Evolutionary conservation across 2,329 filamentous ascomycete genomes (phyloP), one percentile per base, ranked within the genome.

Genomic region (Alternaria sp.): DNA sequence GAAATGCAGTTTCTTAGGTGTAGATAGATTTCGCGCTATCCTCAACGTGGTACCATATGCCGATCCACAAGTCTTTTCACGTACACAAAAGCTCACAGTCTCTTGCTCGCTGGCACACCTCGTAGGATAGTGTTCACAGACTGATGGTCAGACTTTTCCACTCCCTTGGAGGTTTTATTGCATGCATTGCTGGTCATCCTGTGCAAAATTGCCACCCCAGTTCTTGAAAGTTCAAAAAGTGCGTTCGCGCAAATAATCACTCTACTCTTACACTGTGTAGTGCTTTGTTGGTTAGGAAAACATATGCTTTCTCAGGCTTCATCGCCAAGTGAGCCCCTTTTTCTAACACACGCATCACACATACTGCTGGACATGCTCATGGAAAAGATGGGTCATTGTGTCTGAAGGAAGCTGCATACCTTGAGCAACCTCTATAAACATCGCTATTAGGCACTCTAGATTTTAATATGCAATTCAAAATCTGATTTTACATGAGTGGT

Each of bases 381-480:
- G 12, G 14, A 14, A 36, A 36, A 6, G 32, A 16, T 16, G 0
- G 12, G 9, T 2, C 4, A 36, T 11, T 16, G 14, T 36, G 12
- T 14, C 1, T 36, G 12, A 7, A 38, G 36, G 36, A 6, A n/a
- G 3, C 12, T 14, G n/a, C 1, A 7, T 0, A n/a, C 7, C 0
- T 16, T 36, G 5, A 36, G 5, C 14, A 14, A 5, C 30, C 24
- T 32, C 32, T 36, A 1, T 16, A 11, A 14, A 14, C 5, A 20
- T 39, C 1, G 18, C 3, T 20, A 20, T 0, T 20, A 39, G 14
- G 4, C 14, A 9, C 12, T 0, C 24, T 0, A 26, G 24, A 26
- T 26, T 26, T 26, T 0, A 26, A 26, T 26, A 26, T 26, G 6
- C 7, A 7, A 7, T 2, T 2, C 7, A 26, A 26, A 26, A 26